These are phyloP conservation scores for Parachlorella kessleri DNA, from an alignment of 139 green algal species.

Conservation along the genomic window DNA sequence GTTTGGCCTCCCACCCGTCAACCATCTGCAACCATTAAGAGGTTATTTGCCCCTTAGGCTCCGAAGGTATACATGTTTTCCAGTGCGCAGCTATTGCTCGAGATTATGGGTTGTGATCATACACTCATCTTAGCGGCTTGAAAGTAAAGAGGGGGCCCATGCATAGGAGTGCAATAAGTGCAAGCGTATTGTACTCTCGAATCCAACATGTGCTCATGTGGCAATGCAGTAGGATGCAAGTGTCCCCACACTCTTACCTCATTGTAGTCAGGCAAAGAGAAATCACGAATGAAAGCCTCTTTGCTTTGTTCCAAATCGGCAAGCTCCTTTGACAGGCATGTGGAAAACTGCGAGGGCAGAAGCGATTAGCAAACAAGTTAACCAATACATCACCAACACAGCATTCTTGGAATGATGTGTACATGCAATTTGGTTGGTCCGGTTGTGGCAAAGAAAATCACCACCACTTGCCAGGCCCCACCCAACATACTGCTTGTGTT, in stretches of 20 bases:
- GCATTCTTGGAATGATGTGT: background rate
- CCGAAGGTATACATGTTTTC: background rate
- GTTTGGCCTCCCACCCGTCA: conserved; percentile 73
- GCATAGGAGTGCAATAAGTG: background rate
- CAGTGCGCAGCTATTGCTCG: conserved; percentile 39
- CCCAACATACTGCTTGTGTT: background rate
- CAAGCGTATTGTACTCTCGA: background rate
- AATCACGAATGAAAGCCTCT: background rate
- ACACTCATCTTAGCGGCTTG: background rate
- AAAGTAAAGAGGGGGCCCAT: background rate
- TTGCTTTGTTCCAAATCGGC: background rate
- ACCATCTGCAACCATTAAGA: conserved; percentile 38
- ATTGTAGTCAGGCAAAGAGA: background rate
- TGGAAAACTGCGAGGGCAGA: background rate
- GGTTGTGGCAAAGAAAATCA: conserved; percentile 8
- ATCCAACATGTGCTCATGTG: background rate
- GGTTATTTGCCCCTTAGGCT: background rate
- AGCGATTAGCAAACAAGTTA: background rate
- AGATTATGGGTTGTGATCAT: conserved; percentile 49
- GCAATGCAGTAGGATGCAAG: background rate
- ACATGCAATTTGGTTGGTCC: background rate
- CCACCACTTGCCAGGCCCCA: background rate
- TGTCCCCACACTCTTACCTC: background rate
- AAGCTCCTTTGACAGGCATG: conserved; percentile 18
- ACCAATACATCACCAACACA: background rate